Evolutionary conservation across 768 basidiomycete genomes (phyloP), one percentile per base, ranked within the genome.

Genomic region (Lactifluus rugatus): DNA sequence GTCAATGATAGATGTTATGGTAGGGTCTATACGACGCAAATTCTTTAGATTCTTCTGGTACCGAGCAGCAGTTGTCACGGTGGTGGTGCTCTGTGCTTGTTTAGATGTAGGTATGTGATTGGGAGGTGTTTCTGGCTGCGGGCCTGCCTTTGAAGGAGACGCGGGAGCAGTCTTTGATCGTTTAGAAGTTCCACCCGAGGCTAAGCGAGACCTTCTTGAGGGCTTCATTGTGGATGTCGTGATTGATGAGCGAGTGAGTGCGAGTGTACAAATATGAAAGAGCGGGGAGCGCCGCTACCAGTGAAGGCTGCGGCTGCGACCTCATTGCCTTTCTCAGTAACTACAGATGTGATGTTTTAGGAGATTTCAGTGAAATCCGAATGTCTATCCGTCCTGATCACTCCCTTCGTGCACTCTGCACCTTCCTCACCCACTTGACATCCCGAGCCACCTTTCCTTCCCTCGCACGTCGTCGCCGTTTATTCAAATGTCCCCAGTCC

Each of bases 21-120:
- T 81, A 13, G 89, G 82, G 67, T 93, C 89, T 66, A 87, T 78
- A 61, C 86, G 79, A 49, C 84, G 80, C 25, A 93, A 76, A 57
- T 89, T 87, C 66, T 83, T 88, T 73, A 92, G 81, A 73, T 92
- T 92, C 70, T 81, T 80, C 63, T 80, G 72, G 69, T 91, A 89
- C 68, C 84, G 72, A 31, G 82, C 79, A 8, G 78, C 76, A 13
- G 83, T 76, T 4, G 84, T 79, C 21, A 56, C 2, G 83, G 86
- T 80, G 8, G 21, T 44, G 19, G 21, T 44, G 41, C 8, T 39
- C 8, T 50, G 55, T 21, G 26, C 17, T 17, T 57, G 58, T 14
- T 61, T 46, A 42, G 55, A 21, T 23, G 25, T 31, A 26, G 49
- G 26, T 3, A 49, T 45, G n/a, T 41, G 50, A 21, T 16, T 52